Conservation (phyloP, 2,329 filamentous ascomycete species). For the Basipetospora chlamydospora region DNA sequence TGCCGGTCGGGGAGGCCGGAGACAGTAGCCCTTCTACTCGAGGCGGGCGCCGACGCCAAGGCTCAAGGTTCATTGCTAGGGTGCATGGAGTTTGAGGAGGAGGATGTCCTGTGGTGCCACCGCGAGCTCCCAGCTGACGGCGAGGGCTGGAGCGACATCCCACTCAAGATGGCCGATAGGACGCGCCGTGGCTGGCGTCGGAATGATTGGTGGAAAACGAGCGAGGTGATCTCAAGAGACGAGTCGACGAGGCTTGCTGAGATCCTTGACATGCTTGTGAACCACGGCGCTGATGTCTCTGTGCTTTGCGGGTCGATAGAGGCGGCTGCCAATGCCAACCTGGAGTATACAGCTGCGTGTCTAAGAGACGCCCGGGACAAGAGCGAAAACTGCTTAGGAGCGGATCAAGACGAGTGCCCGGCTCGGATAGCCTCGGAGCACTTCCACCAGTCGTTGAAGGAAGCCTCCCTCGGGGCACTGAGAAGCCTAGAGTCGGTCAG, state of each 20-base stretch:
- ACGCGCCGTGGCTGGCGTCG: neutral
- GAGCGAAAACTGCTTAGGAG: no score
- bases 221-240: no score
- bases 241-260: constrained; percentile 10
- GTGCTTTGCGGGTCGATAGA: neutral
- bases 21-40: constrained; percentile 13
- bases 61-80: constrained; percentile 9
- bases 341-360: neutral
- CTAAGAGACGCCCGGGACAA: neutral
- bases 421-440: neutral
- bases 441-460: neutral
- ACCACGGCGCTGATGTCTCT: constrained; percentile 8
- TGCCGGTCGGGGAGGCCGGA: constrained; percentile 13
- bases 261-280: constrained; percentile 12
- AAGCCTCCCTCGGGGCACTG: constrained; percentile 6
- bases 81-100: constrained; percentile 9
- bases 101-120: constrained; percentile 7
- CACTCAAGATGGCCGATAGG: neutral
- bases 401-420: neutral
- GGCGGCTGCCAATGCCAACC: no score
- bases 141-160: neutral
- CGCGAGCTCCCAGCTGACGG: neutral
- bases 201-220: neutral
- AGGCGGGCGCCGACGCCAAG: constrained; percentile 11
- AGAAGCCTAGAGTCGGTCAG: constrained; percentile 4